Percentiles rank a stretch among this genome's conserved stretches.
phyloP scores from a whole-genome alignment of 2,329 filamentous ascomycete species.

The Ambrosiella beaveri region DNA sequence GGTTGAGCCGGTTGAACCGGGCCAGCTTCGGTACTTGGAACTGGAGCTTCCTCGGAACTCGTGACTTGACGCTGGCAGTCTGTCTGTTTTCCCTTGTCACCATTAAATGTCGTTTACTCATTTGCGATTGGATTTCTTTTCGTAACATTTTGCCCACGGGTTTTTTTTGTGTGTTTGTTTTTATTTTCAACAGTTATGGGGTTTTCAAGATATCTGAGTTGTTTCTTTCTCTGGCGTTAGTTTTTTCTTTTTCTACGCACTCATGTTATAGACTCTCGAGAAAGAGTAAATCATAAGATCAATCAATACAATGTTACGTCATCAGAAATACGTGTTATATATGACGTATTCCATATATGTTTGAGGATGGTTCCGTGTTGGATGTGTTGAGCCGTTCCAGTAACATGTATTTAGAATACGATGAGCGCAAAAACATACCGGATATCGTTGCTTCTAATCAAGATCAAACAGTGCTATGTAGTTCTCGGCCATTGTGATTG shows the following conservation, averaged over 20 bases:
- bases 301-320: not conserved
- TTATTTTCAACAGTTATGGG: conserved; percentile 1
- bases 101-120: conserved; percentile 6
- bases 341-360: too few relatives aligned
- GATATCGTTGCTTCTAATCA: too few relatives aligned
- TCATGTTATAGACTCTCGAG: conserved; percentile 12
- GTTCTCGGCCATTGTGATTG: too few relatives aligned
- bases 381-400: too few relatives aligned
- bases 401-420: too few relatives aligned
- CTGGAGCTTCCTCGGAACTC: conserved; percentile 2
- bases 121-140: conserved; percentile 14
- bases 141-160: not conserved
- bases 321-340: too few relatives aligned
- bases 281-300: not conserved
- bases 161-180: not conserved
- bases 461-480: too few relatives aligned
- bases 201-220: conserved; percentile 3
- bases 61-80: conserved; percentile 7
- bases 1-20: not conserved
- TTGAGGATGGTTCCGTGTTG: too few relatives aligned
- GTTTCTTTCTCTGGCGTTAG: not conserved
- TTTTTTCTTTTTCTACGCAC: conserved; percentile 1
- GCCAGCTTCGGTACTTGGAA: not conserved
- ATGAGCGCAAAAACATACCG: too few relatives aligned
- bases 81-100: conserved; percentile 1